Evolutionary conservation across 257 asterid species (phyloP).

Genomic region (Lycium ferocissimum): DNA sequence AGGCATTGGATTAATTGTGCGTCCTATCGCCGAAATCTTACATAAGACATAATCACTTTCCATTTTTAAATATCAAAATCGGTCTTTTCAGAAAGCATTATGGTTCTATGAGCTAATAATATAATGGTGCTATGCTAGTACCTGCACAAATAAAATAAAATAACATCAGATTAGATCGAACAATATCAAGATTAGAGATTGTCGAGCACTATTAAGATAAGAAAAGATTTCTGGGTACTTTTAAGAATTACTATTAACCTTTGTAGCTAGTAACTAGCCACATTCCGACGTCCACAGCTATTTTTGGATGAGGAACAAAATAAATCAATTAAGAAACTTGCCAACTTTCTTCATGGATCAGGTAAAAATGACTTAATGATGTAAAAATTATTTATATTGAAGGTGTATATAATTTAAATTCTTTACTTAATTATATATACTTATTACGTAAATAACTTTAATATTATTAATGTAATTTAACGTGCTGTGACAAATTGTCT

Average conservation of each 20-base stretch:
- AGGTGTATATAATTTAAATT: no score
- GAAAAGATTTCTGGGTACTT: background rate
- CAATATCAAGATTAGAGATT: background rate
- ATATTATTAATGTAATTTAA: no score
- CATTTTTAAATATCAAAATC: background rate
- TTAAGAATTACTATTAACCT: background rate
- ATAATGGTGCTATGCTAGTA: background rate
- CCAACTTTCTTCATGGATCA: no score
- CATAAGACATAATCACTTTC: constrained; percentile 27
- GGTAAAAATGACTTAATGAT: no score
- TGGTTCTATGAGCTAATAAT: constrained; percentile 3
- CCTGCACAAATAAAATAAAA: background rate
- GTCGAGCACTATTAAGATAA: background rate
- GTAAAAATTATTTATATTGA: no score
- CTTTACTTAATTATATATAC: no score
- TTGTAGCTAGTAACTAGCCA: background rate
- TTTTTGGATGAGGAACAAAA: no score
- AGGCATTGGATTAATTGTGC: background rate
- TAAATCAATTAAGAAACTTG: no score
- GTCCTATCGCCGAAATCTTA: background rate
- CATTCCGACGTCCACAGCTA: no score
- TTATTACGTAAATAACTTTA: no score
- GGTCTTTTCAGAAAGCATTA: constrained; percentile 23
- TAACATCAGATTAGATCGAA: background rate
- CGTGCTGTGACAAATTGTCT: no score